Evolutionary conservation across 2,329 filamentous ascomycete species (phyloP), one percentile per base, ranked within the genome.

Genomic region (Fusarium annulatum): DNA sequence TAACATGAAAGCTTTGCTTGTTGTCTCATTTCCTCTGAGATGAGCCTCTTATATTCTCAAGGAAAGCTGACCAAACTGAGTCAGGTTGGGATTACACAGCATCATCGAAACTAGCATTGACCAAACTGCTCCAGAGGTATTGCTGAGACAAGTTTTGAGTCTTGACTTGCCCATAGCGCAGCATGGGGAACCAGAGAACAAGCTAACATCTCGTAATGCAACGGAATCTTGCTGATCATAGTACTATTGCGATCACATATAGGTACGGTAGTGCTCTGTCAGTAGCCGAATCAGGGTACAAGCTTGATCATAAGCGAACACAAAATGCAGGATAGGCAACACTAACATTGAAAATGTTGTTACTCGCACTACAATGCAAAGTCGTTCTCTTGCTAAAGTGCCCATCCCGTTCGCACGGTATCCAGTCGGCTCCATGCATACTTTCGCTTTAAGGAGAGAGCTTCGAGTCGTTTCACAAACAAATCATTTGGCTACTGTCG

Each of bases 371-470:
- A 61, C 43, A 45, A 58, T 30, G 38, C 58, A 28, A 49, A 58
- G 30, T 11, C n/a, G 36, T 51, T 33, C 34, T 56, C 45, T 61
- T 51, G 41, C 33, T 36, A 39, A 55, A 64, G 43, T 39, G 49
- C n/a, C 23, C 51, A 51, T 73, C 41, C 71, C 58, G 57, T 61
- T 73, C 55, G 67, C 71, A 73, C 62, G 71, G 67, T 64, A 68
- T 64, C 71, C 67, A 62, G 68, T 72, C 68, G 64, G 64, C 46
- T 63, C 34, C 45, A 56, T 66, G 61, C 72, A 74, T 69, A 34
- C 34, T 43, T 43, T 58, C 43, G 57, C 55, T 51, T 66, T 41
- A 18, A 56, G 58, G 36, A 57, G 49, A 42, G 36, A 55, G 34
- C 62, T 43, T 41, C 34, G 43, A 39, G 15, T n/a, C 19, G 45